Percentiles rank a stretch among this genome's conserved stretches.
Evolutionary conservation across 2,329 filamentous ascomycete genomes (phyloP).

Genomic region (Neoascochyta sp.): DNA sequence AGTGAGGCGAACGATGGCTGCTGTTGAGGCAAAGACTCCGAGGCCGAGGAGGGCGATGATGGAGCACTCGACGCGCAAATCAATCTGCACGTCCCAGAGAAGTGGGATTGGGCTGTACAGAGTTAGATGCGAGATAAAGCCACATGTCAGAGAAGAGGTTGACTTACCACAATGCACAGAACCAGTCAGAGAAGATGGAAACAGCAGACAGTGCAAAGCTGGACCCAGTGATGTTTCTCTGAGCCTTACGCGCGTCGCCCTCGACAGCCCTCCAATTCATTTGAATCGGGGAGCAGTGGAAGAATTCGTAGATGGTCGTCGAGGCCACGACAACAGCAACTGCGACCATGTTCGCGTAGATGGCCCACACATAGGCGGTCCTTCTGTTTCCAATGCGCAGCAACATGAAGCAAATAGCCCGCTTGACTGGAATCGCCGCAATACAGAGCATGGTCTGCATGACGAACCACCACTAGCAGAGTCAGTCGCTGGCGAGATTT

Average conservation of each 20-base stretch:
- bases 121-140: not conserved
- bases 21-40: conserved; percentile 14
- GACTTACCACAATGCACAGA: conserved; percentile 29
- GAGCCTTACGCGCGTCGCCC: conserved; percentile 7
- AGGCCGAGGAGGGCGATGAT: conserved; percentile 14
- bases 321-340: conserved; percentile 27
- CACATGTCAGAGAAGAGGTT: not conserved
- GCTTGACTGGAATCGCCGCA: conserved; percentile 25
- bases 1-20: conserved; percentile 36
- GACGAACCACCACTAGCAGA: conserved; percentile 12
- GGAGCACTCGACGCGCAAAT: conserved; percentile 16
- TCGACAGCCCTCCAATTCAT: conserved; percentile 30
- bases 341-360: conserved; percentile 26
- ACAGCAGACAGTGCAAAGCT: conserved; percentile 23
- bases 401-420: conserved; percentile 35
- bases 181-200: conserved; percentile 37
- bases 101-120: conserved; percentile 15
- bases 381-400: conserved; percentile 30
- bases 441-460: conserved; percentile 14
- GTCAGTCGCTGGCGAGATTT: too few relatives aligned
- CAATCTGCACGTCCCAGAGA: conserved; percentile 20
- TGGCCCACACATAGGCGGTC: conserved; percentile 19
- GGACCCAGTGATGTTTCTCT: conserved; percentile 12
- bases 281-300: conserved; percentile 15
- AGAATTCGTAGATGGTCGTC: conserved; percentile 32